Evolutionary conservation across 2,329 filamentous ascomycete genomes (phyloP).

Genomic region (Trichoderma atrobrunneum): DNA sequence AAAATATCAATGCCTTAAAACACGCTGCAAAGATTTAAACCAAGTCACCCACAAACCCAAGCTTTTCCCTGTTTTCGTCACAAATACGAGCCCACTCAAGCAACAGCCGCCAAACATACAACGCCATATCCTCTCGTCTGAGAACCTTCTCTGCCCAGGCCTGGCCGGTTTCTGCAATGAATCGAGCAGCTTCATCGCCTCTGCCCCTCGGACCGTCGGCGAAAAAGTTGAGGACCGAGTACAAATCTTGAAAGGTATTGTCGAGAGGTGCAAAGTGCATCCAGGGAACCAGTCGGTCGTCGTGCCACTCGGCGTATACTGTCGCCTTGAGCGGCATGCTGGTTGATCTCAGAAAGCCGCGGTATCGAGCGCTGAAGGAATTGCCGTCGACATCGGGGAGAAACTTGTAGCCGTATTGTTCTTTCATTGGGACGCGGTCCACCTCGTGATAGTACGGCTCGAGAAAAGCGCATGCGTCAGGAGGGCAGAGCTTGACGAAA

Average conservation of each 20-base stretch:
- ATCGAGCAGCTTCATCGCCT: constrained; percentile 55
- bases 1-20: neutral
- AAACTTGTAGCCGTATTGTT: constrained; percentile 60
- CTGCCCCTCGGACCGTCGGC: constrained; percentile 43
- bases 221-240: constrained; percentile 64
- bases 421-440: constrained; percentile 40
- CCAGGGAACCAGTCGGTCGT: constrained; percentile 66
- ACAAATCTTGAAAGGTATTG: constrained; percentile 65
- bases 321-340: constrained; percentile 69
- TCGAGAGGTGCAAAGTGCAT: constrained; percentile 71
- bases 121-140: constrained; percentile 61
- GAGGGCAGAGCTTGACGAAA: constrained; percentile 43
- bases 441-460: constrained; percentile 35
- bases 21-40: neutral
- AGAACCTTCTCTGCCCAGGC: constrained; percentile 60
- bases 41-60: constrained; percentile 47
- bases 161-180: constrained; percentile 58
- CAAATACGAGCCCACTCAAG: constrained; percentile 56
- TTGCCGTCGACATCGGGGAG: constrained; percentile 71
- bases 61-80: constrained; percentile 42
- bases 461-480: constrained; percentile 40
- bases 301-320: constrained; percentile 73
- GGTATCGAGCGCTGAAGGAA: constrained; percentile 61
- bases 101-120: constrained; percentile 62
- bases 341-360: constrained; percentile 61